A percentile compares a stretch with the other conserved stretches of the same genome.
phyloP scores from a whole-genome alignment of 805 yeast species.

The Kuraishia molischiana region DNA sequence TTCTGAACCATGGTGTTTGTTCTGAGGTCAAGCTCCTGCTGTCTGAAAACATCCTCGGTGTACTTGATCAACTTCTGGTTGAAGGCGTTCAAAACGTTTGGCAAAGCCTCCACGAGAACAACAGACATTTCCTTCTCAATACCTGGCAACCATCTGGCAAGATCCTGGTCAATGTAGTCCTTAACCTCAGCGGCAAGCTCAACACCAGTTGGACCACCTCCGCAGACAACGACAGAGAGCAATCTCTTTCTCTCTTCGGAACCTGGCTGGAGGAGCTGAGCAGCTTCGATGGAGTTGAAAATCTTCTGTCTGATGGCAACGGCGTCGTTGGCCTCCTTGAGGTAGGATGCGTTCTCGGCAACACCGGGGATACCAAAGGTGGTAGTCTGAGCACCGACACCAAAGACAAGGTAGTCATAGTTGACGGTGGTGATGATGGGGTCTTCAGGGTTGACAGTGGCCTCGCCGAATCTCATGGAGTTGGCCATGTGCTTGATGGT shows the following conservation, averaged over 20 bases:
- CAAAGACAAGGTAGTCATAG: conserved; percentile 82
- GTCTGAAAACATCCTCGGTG: conserved; percentile 68
- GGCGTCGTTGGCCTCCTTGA: conserved; percentile 87
- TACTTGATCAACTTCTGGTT: conserved; percentile 61
- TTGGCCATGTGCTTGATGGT: conserved; percentile 48
- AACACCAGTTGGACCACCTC: conserved; percentile 99
- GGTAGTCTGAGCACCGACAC: conserved; percentile 92
- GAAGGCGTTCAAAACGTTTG: conserved; percentile 74
- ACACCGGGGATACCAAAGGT: conserved; percentile 96
- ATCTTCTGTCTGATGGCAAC: conserved; percentile 72
- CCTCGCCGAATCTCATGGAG: conserved; percentile 45
- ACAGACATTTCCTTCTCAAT: conserved; percentile 76
- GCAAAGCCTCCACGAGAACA: conserved; percentile 82
- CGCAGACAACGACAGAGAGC: conserved; percentile 84
- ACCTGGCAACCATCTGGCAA: conserved; percentile 81
- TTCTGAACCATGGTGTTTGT: conserved; percentile 84
- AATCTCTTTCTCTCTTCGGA: conserved; percentile 74
- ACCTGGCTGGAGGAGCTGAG: conserved; percentile 65
- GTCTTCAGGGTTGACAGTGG: conserved; percentile 35
- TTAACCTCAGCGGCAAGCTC: conserved; percentile 95
- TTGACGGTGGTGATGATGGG: conserved; percentile 34
- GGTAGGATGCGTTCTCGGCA: conserved; percentile 74
- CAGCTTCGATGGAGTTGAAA: conserved; percentile 85
- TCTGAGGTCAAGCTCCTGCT: conserved; percentile 59
- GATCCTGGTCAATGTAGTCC: conserved; percentile 89